Evolutionary conservation across 2,329 filamentous ascomycete species (phyloP), one percentile per base, ranked within the genome.

Genomic region (Alternaria longipes): DNA sequence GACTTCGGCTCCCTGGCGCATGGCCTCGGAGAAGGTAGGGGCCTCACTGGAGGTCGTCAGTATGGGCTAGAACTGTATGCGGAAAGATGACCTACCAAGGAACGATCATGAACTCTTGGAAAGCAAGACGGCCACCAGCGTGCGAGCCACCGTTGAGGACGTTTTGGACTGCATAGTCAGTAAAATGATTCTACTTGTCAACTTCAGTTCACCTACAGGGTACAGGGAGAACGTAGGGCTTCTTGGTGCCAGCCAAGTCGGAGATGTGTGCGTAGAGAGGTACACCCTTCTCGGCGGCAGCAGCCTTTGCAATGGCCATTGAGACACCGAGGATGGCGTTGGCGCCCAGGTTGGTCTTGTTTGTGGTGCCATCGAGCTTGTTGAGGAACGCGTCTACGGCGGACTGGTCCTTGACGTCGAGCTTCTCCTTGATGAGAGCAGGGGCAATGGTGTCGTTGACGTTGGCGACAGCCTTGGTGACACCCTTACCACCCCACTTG

Each of bases 1-100:
- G 77, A 97, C 93, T 85, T 99, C 95, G 75, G 94, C 84, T 82
- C 95, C 95, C 84, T 97, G 93, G 81, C 94, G 94, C 85, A 99
- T 90, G 80, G 91, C 95, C 87, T 99, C 95, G 74, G 90, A 89
- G 89, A 99, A 99, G 66, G 91, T 90, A 64, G 93, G 90, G 71
- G 95, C 95, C 66, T 89, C 86, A 73, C 90, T 93, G 63, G 22
- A 14, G 24, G 14, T 34, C 65, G 62, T 62, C 52, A 59, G 42
- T 34, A 56, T 72, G 32, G 74, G 68, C 56, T 50, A 26, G n/a
- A 38, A 45, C 49, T n/a, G 2, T 26, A 24, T n/a, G 38, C 32
- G 36, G 30, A 36, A 24, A 32, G 47, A 50, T 42, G 56, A 59
- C 80, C 72, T 74, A 83, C 82, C 69, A 77, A 65, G 83, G 83